These are phyloP conservation scores for Hymenoscyphus infarciens DNA, from an alignment of 2,329 filamentous ascomycete genomes.

Conservation along the genomic window DNA sequence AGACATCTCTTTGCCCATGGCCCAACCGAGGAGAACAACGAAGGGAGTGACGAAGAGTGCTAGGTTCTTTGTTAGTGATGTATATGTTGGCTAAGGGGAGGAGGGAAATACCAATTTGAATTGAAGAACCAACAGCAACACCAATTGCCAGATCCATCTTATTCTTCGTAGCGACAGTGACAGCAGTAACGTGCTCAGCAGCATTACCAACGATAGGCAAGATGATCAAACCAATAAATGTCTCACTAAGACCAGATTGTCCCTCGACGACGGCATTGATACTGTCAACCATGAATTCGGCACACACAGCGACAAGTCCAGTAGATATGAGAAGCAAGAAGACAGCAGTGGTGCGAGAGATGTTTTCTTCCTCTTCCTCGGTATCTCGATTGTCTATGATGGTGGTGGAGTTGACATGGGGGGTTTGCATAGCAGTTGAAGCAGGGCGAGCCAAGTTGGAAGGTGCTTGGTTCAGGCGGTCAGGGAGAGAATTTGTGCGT, in stretches of 20 bases:
- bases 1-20: constrained; percentile 64
- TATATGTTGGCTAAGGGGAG: neutral
- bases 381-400: constrained; percentile 24
- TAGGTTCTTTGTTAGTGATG: constrained; percentile 15
- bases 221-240: constrained; percentile 69
- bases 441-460: constrained; percentile 10
- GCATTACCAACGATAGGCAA: constrained; percentile 72
- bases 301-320: constrained; percentile 63
- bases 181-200: constrained; percentile 68
- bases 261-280: constrained; percentile 60
- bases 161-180: constrained; percentile 69
- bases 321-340: constrained; percentile 62
- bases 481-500: constrained; percentile 70
- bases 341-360: constrained; percentile 55
- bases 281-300: constrained; percentile 66
- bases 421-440: constrained; percentile 17
- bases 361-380: constrained; percentile 42
- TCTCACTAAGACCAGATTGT: constrained; percentile 54
- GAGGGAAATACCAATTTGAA: constrained; percentile 57
- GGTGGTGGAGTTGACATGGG: constrained; percentile 27
- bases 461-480: constrained; percentile 52
- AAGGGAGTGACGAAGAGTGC: constrained; percentile 67
- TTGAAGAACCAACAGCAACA: constrained; percentile 66
- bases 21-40: constrained; percentile 70
- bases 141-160: constrained; percentile 75